Percentiles rank a stretch among this genome's conserved stretches.
phyloP scores from a whole-genome alignment of 257 asterid species.

The Solanum chilense region DNA sequence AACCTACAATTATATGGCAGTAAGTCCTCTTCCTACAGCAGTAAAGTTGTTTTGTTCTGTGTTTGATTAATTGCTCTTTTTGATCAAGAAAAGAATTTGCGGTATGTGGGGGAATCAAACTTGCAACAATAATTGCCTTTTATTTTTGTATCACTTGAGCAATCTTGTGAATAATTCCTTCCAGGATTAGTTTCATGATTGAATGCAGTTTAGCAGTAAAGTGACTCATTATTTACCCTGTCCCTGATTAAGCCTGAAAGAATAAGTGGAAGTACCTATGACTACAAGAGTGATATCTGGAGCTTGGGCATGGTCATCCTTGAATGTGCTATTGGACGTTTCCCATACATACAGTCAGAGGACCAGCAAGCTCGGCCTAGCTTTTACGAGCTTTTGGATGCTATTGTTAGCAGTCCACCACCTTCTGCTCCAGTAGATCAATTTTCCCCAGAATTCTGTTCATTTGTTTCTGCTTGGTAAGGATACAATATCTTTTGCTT shows the following conservation, averaged over 20 bases:
- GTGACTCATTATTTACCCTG: not conserved
- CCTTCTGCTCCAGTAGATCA: slow-evolving; percentile 88
- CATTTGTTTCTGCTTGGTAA: slow-evolving; percentile 77
- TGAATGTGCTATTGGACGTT: slow-evolving; percentile 96
- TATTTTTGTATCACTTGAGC: not conserved
- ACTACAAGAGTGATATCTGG: slow-evolving; percentile 52
- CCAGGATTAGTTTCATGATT: not conserved
- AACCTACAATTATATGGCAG: slow-evolving; percentile 98
- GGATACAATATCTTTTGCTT: not conserved
- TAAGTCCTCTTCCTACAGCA: slow-evolving; percentile 16
- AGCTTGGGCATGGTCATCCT: slow-evolving; percentile 82
- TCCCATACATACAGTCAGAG: slow-evolving; percentile 90
- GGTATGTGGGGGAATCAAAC: not conserved
- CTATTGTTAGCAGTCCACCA: slow-evolving; percentile 89
- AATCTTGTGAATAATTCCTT: not conserved
- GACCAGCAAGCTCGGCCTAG: slow-evolving; percentile 84
- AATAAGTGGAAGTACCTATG: slow-evolving; percentile 89
- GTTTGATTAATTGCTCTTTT: not conserved
- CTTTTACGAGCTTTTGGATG: slow-evolving; percentile 90
- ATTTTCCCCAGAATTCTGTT: slow-evolving; percentile 52
- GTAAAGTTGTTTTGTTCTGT: not conserved
- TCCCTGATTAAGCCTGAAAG: slow-evolving; percentile 71
- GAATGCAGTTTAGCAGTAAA: not conserved
- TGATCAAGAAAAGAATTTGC: not conserved
- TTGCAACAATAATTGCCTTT: not conserved